Evolutionary conservation across 1,284 basidiomycete species (phyloP).

Genomic region (Cryptococcus deneoformans): DNA sequence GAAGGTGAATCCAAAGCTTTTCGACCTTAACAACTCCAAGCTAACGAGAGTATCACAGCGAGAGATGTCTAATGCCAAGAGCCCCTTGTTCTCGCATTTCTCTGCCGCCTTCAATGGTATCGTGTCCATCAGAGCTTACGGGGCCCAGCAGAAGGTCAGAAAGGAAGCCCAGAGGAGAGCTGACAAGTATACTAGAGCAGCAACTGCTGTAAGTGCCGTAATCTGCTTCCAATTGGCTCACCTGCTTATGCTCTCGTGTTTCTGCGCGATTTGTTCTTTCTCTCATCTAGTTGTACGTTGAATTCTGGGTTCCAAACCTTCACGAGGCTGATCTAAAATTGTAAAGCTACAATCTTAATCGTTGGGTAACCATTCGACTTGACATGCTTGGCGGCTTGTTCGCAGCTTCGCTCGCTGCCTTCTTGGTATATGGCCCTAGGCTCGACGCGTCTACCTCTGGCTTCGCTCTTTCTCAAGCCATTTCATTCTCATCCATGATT

Average conservation of each 20-base stretch:
- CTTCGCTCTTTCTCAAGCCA: slow-evolving; percentile 49
- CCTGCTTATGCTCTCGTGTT: not conserved
- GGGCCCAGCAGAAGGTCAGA: slow-evolving; percentile 44
- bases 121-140: slow-evolving; percentile 51
- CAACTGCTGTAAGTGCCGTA: slow-evolving; percentile 28
- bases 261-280: not conserved
- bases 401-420: slow-evolving; percentile 37
- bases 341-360: slow-evolving; percentile 45
- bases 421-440: slow-evolving; percentile 42
- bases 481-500: slow-evolving; percentile 44
- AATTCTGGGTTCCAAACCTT: not conserved
- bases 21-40: not conserved
- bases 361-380: slow-evolving; percentile 47
- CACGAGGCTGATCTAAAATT: not conserved
- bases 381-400: slow-evolving; percentile 49
- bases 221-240: too few relatives aligned
- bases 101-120: slow-evolving; percentile 66
- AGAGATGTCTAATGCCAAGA: slow-evolving; percentile 65
- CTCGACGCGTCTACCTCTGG: slow-evolving; percentile 44
- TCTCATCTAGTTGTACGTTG: slow-evolving; percentile 14
- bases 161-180: slow-evolving; percentile 38
- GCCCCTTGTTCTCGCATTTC: slow-evolving; percentile 67
- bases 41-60: slow-evolving; percentile 37
- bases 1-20: slow-evolving; percentile 49
- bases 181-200: slow-evolving; percentile 48